phyloP scores from a whole-genome alignment of 306 rosid species.

The Cucurbita pepo region DNA sequence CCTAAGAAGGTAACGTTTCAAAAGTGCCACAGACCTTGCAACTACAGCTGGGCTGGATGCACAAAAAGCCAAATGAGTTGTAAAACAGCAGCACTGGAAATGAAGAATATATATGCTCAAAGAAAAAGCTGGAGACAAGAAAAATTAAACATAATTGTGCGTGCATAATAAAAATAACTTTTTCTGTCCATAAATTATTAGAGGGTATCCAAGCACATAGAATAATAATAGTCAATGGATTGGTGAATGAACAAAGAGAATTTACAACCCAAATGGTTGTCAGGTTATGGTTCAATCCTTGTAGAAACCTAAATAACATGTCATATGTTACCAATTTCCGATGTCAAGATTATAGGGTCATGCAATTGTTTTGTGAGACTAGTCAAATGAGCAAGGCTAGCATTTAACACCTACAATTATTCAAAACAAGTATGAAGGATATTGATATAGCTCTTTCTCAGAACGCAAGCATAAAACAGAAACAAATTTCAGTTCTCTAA shows the following conservation, averaged over 20 bases:
- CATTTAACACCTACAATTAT: background rate
- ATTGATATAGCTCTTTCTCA: background rate
- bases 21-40: constrained; percentile 82
- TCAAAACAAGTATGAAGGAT: background rate
- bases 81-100: background rate
- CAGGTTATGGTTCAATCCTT: background rate
- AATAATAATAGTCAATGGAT: background rate
- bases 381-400: background rate
- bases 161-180: background rate
- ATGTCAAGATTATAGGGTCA: background rate
- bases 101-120: constrained; percentile 1
- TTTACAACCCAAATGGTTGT: background rate
- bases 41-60: constrained; percentile 90
- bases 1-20: constrained; percentile 90
- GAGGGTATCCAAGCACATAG: background rate
- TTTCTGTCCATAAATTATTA: background rate
- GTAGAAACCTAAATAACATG: background rate
- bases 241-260: background rate
- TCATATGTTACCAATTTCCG: background rate
- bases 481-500: background rate
- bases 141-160: background rate
- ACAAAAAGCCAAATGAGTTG: constrained; percentile 25
- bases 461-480: background rate
- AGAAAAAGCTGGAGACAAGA: constrained; percentile 10
- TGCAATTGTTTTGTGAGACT: background rate